These are phyloP conservation scores for Physcomitrium patens DNA, from an alignment of 225 moss, liverwort and hornwort genomes.

Conservation along the genomic window DNA sequence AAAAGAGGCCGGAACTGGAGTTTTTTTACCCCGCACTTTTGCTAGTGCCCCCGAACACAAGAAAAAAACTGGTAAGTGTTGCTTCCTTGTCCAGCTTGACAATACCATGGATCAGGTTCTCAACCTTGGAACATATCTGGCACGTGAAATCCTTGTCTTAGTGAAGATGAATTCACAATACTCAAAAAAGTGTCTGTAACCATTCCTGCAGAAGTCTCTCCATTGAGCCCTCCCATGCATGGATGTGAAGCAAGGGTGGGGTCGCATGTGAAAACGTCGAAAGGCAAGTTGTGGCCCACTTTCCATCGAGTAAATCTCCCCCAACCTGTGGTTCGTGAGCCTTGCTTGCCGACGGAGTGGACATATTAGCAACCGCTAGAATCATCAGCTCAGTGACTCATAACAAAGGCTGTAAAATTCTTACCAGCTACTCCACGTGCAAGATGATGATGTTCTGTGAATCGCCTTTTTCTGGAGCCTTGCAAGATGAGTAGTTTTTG, in stretches of 20 bases:
- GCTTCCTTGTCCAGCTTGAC: no score
- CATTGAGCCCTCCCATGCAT: neutral
- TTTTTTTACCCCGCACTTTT: constrained; percentile 64
- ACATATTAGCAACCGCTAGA: constrained; percentile 45
- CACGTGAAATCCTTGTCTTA: no score
- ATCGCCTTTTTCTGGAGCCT: neutral
- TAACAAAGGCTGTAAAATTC: neutral
- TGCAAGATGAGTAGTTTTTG: constrained; percentile 11
- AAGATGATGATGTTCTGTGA: constrained; percentile 3
- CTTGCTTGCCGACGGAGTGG: constrained; percentile 73
- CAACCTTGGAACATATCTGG: no score
- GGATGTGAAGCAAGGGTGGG: constrained; percentile 8
- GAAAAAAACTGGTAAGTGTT: constrained; percentile 56
- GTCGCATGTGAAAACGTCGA: neutral
- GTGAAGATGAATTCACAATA: neutral
- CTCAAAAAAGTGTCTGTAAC: neutral
- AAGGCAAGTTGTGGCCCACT: constrained; percentile 33
- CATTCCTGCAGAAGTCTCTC: neutral
- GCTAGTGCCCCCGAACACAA: constrained; percentile 35
- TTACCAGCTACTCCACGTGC: constrained; percentile 8
- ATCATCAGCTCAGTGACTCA: neutral
- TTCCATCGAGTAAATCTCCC: constrained; percentile 27
- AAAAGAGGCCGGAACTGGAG: constrained; percentile 74
- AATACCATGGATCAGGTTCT: no score
- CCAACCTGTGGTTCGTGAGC: constrained; percentile 44